Evolutionary conservation across 805 yeast genomes (phyloP).

Genomic region (Sporopachydermia lactativora): DNA sequence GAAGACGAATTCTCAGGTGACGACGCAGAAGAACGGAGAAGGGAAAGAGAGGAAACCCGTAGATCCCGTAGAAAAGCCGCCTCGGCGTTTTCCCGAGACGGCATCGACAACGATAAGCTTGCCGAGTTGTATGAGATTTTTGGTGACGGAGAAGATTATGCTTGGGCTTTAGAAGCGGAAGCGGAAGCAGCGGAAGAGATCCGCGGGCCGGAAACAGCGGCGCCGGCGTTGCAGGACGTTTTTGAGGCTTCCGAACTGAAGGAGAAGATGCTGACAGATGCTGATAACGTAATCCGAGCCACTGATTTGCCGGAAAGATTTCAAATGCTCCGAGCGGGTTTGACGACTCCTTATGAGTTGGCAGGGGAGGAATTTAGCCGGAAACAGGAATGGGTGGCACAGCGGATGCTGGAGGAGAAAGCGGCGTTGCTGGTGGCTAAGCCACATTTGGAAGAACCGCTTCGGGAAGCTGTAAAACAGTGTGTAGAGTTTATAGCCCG

Average conservation of each 20-base stretch:
- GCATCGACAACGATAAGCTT: constrained; percentile 77
- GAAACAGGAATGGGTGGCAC: constrained; percentile 76
- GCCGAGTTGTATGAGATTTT: constrained; percentile 90
- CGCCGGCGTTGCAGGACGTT: constrained; percentile 63
- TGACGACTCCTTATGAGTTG: constrained; percentile 51
- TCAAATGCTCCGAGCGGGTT: constrained; percentile 58
- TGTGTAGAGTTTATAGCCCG: constrained; percentile 59
- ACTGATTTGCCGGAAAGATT: constrained; percentile 87
- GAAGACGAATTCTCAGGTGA: constrained; percentile 94
- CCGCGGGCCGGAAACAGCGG: constrained; percentile 32
- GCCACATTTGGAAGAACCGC: constrained; percentile 27
- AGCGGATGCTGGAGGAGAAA: constrained; percentile 45
- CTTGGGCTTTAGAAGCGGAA: constrained; percentile 95
- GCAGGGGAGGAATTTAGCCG: constrained; percentile 50
- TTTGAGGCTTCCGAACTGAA: constrained; percentile 90
- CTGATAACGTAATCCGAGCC: constrained; percentile 75
- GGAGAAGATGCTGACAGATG: constrained; percentile 82
- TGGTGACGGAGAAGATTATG: constrained; percentile 95
- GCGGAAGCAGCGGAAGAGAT: constrained; percentile 45
- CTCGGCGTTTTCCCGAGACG: constrained; percentile 20
- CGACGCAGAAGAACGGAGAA: constrained; percentile 35
- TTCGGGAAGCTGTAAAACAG: constrained; percentile 54
- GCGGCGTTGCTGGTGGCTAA: constrained; percentile 24
- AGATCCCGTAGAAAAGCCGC: constrained; percentile 38
- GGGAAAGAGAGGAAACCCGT: constrained; percentile 35